Base-by-base conservation (phyloP, 1,284 basidiomycete species). In the Cystobasidium slooffiae region DNA sequence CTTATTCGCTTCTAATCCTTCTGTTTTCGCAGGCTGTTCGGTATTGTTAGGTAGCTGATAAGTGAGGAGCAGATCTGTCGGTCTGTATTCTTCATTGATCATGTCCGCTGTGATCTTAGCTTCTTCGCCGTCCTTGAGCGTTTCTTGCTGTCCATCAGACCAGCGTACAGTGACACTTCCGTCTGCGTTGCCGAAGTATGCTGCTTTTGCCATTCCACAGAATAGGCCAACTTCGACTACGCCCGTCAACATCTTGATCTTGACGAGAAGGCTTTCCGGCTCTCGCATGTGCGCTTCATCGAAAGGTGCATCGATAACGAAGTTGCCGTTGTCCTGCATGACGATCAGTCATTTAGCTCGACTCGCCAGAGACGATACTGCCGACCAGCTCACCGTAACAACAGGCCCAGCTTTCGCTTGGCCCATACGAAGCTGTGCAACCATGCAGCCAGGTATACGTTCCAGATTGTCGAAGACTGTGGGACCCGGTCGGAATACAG, bases 201-300 rank as follows among this genome's bases (percentile, higher is more conserved):
- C 95, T 0, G 93, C 94, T 82, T 91, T 88, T 18, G 91, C 93
- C 87, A 98, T 90, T 72, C 89, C 86, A 81, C 92, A 94, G 86
- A 99, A 99, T 22, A 99, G 84, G 0, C 97, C 97, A 43, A 98
- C 97, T 83, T 99, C 96, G 44, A 98, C 91, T 8, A 99, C 94
- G 72, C 97, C 96, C 0, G 95, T 98, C 66, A 97, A 85, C 86
- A 95, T 88, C 85, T 94, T 66, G 44, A 22, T 80, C 69, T 64
- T 72, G 44, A 63, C 51, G 59, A 72, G 69, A 9, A 72, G 31
- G 6, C 22, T 46, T 16, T 85, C 85, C 0, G 94, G 92, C 62
- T 91, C 85, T 77, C 84, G 82, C 88, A 94, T 89, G 80, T 86
- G 81, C 58, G 89, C 87, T 74, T 84, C 85, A 18, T 87, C 85